Evolutionary conservation across 2,329 filamentous ascomycete genomes (phyloP), one percentile per base, ranked within the genome.

Genomic region (Alternaria solani): DNA sequence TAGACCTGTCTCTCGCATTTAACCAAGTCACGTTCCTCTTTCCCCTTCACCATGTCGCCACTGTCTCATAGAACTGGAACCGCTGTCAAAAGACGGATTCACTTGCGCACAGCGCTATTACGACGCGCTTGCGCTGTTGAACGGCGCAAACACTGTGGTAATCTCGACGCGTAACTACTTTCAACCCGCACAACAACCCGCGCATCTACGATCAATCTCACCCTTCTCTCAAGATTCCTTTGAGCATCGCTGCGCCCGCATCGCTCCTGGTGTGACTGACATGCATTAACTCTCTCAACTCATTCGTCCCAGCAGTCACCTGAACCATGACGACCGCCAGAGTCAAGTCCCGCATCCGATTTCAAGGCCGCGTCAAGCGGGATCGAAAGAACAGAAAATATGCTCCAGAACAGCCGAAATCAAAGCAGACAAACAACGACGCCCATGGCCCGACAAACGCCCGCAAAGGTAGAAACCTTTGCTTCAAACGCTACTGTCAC

Each of bases 281-380:
- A 38, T 6, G 14, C 36, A 28, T 8, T 43, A 23, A 41, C 28
- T 28, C n/a, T 23, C 9, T 28, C 4, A 14, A 23, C 11, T 16
- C 14, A 9, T 25, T 1, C 32, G n/a, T 14, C 23, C 26, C n/a
- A 38, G 18, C 23, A n/a, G 36, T 34, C 12, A 18, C 25, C 30
- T 1, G 7, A 5, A 23, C 48, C 30, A 63, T 57, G 57, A 41
- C 38, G 18, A 38, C 46, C 2, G n/a, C n/a, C 9, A 62, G 12
- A 43, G 28, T 43, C 7, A 62, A 48, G 41, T 44, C 51, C 26
- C 56, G 56, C 43, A 20, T 34, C 6, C 46, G 51, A 18, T 36
- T 59, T 8, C 28, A 32, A 16, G 28, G 25, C 36, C 41, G 36
- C 4, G 23, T 4, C 20, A 62, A 55, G 16, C 36, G 18, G 16